phyloP scores from a whole-genome alignment of 73 alveolate species.

The Paraurostyla sp. region DNA sequence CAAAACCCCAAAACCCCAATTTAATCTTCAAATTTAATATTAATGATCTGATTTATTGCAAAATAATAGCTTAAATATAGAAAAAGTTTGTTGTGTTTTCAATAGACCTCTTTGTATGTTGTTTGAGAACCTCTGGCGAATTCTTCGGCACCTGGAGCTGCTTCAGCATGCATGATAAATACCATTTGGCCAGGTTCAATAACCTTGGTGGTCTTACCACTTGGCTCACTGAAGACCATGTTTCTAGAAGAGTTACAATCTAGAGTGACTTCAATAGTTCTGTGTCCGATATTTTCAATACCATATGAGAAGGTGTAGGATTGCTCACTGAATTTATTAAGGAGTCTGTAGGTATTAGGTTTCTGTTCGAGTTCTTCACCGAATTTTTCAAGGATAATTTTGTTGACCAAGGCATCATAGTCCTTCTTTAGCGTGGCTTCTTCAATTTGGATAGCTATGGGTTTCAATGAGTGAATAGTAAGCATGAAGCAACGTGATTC shows the following conservation, averaged over 20 bases:
- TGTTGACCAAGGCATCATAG: constrained; percentile 35
- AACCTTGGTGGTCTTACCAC: constrained; percentile 40
- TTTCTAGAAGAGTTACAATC: constrained; percentile 29
- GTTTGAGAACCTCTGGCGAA: constrained; percentile 26
- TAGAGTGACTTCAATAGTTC: constrained; percentile 13
- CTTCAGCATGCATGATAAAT: constrained; percentile 59
- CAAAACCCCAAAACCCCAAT: no score
- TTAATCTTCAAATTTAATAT: no score
- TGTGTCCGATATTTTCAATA: constrained; percentile 12
- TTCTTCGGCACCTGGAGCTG: constrained; percentile 70
- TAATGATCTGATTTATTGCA: no score
- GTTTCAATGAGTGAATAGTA: constrained; percentile 77
- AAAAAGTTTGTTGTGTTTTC: no score
- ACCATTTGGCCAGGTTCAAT: constrained; percentile 48
- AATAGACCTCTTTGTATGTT: constrained; percentile 39
- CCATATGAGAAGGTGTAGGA: constrained; percentile 60
- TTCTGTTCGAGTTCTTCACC: constrained; percentile 50
- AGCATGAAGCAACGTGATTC: constrained; percentile 83
- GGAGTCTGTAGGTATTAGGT: constrained; percentile 36
- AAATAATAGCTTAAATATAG: no score
- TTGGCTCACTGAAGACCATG: constrained; percentile 41
- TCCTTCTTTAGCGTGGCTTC: constrained; percentile 38
- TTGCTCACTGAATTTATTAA: constrained; percentile 23
- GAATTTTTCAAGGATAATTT: constrained; percentile 28
- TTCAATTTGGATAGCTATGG: constrained; percentile 65